phyloP scores from a whole-genome alignment of 2,329 filamentous ascomycete species.

The Paracoccidioides brasiliensis region DNA sequence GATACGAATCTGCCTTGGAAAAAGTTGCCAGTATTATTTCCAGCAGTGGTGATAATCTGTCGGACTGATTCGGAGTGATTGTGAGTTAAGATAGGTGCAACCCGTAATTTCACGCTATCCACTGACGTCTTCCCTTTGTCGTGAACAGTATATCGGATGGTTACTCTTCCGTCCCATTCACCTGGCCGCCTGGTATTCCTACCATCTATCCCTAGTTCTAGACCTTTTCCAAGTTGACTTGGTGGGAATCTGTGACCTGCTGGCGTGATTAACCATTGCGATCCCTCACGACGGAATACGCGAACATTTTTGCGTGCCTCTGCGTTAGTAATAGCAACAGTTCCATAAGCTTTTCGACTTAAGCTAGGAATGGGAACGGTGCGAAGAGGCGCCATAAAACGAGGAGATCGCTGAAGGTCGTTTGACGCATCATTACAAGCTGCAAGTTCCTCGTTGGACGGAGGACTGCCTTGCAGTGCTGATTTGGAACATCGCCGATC shows the following conservation, averaged over 20 bases:
- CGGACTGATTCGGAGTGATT: constrained; percentile 24
- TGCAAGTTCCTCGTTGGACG: constrained; percentile 17
- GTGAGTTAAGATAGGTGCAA: constrained; percentile 29
- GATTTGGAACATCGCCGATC: constrained; percentile 18
- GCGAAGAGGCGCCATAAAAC: constrained; percentile 22
- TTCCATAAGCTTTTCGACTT: neutral
- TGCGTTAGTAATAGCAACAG: constrained; percentile 3
- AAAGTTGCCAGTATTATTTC: constrained; percentile 2
- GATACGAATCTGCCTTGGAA: constrained; percentile 13
- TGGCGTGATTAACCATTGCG: constrained; percentile 18
- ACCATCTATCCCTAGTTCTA: constrained; percentile 27
- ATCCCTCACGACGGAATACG: constrained; percentile 16
- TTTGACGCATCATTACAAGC: constrained; percentile 27
- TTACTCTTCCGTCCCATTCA: constrained; percentile 10
- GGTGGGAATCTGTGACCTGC: constrained; percentile 19
- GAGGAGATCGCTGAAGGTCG: constrained; percentile 19
- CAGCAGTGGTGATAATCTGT: constrained; percentile 15
- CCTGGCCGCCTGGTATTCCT: constrained; percentile 17
- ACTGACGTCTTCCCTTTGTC: constrained; percentile 14
- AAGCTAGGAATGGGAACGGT: constrained; percentile 18
- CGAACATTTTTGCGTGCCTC: constrained; percentile 16
- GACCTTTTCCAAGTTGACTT: constrained; percentile 17
- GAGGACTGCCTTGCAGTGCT: constrained; percentile 6
- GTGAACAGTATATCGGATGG: constrained; percentile 18
- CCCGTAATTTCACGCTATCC: constrained; percentile 20